Conservation (phyloP, 1,139 yeast genomes). For the Candida glucosophila region DNA sequence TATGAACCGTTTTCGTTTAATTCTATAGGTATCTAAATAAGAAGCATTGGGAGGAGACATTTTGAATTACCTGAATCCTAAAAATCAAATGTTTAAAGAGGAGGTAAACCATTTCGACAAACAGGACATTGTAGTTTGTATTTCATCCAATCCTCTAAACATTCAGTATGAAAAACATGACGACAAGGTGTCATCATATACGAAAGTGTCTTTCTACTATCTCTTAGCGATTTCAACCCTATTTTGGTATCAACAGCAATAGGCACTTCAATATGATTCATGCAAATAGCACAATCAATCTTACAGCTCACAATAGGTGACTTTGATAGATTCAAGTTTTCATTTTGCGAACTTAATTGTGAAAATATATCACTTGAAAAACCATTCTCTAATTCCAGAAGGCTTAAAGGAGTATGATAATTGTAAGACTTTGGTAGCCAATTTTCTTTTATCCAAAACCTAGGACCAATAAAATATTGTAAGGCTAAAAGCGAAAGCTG, state of each 20-base stretch:
- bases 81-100: slow-evolving; percentile 17
- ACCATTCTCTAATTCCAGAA: slow-evolving; percentile 58
- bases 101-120: slow-evolving; percentile 81
- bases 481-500: slow-evolving; percentile 50
- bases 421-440: slow-evolving; percentile 74
- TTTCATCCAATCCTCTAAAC: slow-evolving; percentile 91
- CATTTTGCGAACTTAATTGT: slow-evolving; percentile 12
- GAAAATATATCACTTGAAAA: slow-evolving; percentile 30
- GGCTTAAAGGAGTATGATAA: slow-evolving; percentile 60
- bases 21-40: slow-evolving; percentile 6
- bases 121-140: slow-evolving; percentile 91
- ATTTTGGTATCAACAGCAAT: slow-evolving; percentile 19
- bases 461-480: slow-evolving; percentile 65
- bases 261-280: slow-evolving; percentile 65
- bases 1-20: slow-evolving; percentile 74
- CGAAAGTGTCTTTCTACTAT: slow-evolving; percentile 22
- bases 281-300: slow-evolving; percentile 81
- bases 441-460: slow-evolving; percentile 74
- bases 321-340: slow-evolving; percentile 20
- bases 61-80: not conserved
- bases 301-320: slow-evolving; percentile 21
- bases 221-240: slow-evolving; percentile 8
- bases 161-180: slow-evolving; percentile 80
- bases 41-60: not conserved
- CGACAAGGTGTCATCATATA: slow-evolving; percentile 92